Evolutionary conservation across 2,329 filamentous ascomycete species (phyloP).

Genomic region (Fusarium sarcochroum): DNA sequence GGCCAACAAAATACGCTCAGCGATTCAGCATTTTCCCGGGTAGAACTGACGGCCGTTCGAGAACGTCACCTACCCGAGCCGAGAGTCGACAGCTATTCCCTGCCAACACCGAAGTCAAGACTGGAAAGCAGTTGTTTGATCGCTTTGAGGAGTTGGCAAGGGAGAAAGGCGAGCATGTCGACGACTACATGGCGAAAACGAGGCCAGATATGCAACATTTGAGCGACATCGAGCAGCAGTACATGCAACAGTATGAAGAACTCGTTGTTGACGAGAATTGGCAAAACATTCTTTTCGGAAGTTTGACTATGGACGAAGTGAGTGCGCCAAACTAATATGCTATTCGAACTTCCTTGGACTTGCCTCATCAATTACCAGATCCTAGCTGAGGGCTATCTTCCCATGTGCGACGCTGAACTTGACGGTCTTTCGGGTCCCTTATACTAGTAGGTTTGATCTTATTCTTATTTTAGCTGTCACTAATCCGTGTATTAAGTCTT

Average conservation of each 20-base stretch:
- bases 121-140: constrained; percentile 43
- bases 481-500: constrained; percentile 22
- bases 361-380: constrained; percentile 39
- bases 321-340: neutral
- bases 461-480: neutral
- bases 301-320: constrained; percentile 52
- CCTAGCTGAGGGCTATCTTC: constrained; percentile 42
- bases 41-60: constrained; percentile 50
- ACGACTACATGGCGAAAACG: constrained; percentile 40
- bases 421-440: constrained; percentile 41
- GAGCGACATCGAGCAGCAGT: constrained; percentile 32
- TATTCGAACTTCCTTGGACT: no score
- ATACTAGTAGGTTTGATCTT: constrained; percentile 37
- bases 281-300: constrained; percentile 50
- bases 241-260: constrained; percentile 43
- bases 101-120: constrained; percentile 9
- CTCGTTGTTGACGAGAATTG: constrained; percentile 51
- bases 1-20: constrained; percentile 48
- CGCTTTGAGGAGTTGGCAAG: constrained; percentile 35
- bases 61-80: constrained; percentile 49
- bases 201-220: constrained; percentile 22
- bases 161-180: constrained; percentile 19
- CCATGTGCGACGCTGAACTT: constrained; percentile 24
- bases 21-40: constrained; percentile 51
- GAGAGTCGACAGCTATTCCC: constrained; percentile 32